These are phyloP conservation scores for Rhizoclosmatium sp. DNA, from an alignment of 192 early-diverging fungal genomes.

Conservation along the genomic window DNA sequence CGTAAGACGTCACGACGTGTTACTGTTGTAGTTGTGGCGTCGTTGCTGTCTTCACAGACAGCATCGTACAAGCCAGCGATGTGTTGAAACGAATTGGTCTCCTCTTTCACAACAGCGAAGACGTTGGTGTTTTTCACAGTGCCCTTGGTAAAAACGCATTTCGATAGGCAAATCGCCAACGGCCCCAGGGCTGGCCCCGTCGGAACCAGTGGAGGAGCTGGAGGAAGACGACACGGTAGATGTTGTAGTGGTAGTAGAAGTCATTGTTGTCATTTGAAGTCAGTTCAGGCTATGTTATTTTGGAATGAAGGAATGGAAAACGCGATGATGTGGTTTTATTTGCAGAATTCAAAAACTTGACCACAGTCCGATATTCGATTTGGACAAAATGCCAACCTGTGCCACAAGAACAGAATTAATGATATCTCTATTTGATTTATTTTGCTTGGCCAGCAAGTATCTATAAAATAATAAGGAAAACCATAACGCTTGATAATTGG, in stretches of 20 bases:
- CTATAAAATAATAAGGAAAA: too few relatives aligned
- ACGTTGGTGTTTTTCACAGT: neutral
- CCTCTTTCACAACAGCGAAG: neutral
- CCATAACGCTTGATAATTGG: too few relatives aligned
- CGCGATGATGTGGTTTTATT: too few relatives aligned
- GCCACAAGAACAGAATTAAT: too few relatives aligned
- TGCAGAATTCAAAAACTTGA: too few relatives aligned
- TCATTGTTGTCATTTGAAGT: neutral
- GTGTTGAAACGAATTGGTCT: neutral
- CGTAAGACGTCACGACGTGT: neutral
- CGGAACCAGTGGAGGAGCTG: neutral
- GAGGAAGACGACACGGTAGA: neutral
- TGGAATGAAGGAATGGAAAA: too few relatives aligned
- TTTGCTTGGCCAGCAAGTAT: too few relatives aligned
- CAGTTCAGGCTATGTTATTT: too few relatives aligned
- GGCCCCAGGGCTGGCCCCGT: neutral
- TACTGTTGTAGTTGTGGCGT: neutral
- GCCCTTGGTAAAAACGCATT: constrained; percentile 7
- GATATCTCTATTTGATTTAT: too few relatives aligned
- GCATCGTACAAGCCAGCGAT: constrained; percentile 22
- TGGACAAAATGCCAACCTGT: too few relatives aligned
- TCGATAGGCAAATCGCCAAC: neutral
- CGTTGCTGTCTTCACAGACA: constrained; percentile 16
- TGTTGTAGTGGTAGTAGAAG: neutral
- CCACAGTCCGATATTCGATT: too few relatives aligned